Evolutionary conservation across 345 rosid species (phyloP).

Genomic region (Brassica incana): DNA sequence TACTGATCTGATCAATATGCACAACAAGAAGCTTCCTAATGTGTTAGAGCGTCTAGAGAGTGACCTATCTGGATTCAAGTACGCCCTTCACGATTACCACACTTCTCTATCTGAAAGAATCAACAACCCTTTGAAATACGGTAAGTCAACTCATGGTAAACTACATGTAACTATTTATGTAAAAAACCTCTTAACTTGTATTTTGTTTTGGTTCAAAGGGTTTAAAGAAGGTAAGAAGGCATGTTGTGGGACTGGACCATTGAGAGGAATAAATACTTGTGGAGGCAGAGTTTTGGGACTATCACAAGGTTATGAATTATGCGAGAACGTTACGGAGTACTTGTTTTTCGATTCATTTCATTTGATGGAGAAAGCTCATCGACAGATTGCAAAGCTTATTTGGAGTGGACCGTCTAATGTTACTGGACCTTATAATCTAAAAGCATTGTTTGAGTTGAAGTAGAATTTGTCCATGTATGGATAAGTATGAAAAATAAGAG

Average conservation of each 20-base stretch:
- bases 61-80: slow-evolving; percentile 43
- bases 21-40: slow-evolving; percentile 34
- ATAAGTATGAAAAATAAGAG: not conserved
- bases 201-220: slow-evolving; percentile 23
- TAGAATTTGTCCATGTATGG: not conserved
- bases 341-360: slow-evolving; percentile 44
- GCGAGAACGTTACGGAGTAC: slow-evolving; percentile 36
- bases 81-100: slow-evolving; percentile 36
- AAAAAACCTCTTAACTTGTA: not conserved
- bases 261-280: slow-evolving; percentile 28
- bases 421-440: slow-evolving; percentile 39
- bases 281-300: slow-evolving; percentile 30
- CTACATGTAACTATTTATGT: not conserved
- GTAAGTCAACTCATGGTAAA: slow-evolving; percentile 13
- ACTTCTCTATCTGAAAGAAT: slow-evolving; percentile 31
- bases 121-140: slow-evolving; percentile 42
- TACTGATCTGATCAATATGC: slow-evolving; percentile 26
- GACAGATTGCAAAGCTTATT: slow-evolving; percentile 39
- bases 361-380: slow-evolving; percentile 38
- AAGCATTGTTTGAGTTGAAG: slow-evolving; percentile 32
- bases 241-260: slow-evolving; percentile 46
- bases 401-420: slow-evolving; percentile 40
- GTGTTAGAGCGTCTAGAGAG: slow-evolving; percentile 14
- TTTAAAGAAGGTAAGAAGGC: slow-evolving; percentile 38
- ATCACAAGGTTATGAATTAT: slow-evolving; percentile 23